A percentile compares a stretch with the other conserved stretches of the same genome.
phyloP scores from a whole-genome alignment of 352 stramenopile species.

The Phytopythium kandeliae region DNA sequence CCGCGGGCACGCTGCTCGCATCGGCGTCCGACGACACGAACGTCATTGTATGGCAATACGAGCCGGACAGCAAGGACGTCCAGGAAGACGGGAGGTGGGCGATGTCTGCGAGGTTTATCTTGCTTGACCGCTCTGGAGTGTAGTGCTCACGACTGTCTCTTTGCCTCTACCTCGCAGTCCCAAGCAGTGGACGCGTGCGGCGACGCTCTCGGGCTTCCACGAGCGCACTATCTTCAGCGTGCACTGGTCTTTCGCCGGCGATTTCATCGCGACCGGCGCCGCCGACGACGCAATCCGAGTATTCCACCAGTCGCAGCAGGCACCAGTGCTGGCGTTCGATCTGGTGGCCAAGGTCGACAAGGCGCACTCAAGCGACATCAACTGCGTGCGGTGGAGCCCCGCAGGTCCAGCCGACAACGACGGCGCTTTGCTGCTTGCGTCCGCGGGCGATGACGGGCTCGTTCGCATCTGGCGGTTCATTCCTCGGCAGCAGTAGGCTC shows the following conservation, averaged over 20 bases:
- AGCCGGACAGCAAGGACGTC: conserved; percentile 52
- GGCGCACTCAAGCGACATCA: conserved; percentile 68
- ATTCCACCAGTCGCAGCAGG: conserved; percentile 53
- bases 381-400: conserved; percentile 78
- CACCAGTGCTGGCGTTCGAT: conserved; percentile 35
- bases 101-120: not conserved
- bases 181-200: conserved; percentile 82
- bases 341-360: conserved; percentile 55
- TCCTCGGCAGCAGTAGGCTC: conserved; percentile 12
- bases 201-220: conserved; percentile 82
- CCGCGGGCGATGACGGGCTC: conserved; percentile 50
- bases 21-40: conserved; percentile 90
- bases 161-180: conserved; percentile 6
- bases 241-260: conserved; percentile 87
- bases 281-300: conserved; percentile 90
- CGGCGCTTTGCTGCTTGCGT: conserved; percentile 50
- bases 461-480: conserved; percentile 68
- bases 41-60: conserved; percentile 91
- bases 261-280: conserved; percentile 86
- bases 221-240: conserved; percentile 89
- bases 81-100: conserved; percentile 37
- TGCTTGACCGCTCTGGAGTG: no score
- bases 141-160: not conserved
- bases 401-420: conserved; percentile 13
- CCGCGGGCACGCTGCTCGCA: conserved; percentile 73